Evolutionary conservation across 2,329 filamentous ascomycete species (phyloP).

Genomic region (Septoria linicola): DNA sequence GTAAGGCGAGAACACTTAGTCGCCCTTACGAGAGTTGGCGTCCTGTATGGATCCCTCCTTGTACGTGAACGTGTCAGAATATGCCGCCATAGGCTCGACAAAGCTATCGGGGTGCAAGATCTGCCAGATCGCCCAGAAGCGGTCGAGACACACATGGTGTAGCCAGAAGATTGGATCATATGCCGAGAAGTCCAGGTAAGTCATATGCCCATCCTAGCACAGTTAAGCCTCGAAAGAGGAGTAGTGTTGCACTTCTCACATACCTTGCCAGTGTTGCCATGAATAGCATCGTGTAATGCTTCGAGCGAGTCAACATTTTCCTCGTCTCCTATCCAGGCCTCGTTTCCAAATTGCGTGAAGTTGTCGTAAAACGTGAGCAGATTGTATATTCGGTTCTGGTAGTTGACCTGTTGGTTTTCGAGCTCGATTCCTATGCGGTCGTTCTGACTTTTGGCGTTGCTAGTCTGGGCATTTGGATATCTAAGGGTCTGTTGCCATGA

Average conservation of each 20-base stretch:
- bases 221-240: too few relatives aligned
- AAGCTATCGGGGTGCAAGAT: slow-evolving; percentile 66
- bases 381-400: slow-evolving; percentile 63
- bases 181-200: slow-evolving; percentile 66
- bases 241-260: too few relatives aligned
- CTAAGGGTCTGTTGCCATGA: slow-evolving; percentile 61
- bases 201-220: slow-evolving; percentile 61
- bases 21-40: slow-evolving; percentile 30
- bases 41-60: slow-evolving; percentile 49
- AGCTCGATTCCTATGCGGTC: slow-evolving; percentile 53
- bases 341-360: slow-evolving; percentile 68
- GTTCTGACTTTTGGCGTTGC: slow-evolving; percentile 58
- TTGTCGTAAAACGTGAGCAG: slow-evolving; percentile 67
- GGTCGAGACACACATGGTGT: slow-evolving; percentile 73
- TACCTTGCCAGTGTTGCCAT: slow-evolving; percentile 53
- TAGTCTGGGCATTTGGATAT: slow-evolving; percentile 48
- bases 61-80: slow-evolving; percentile 62
- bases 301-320: slow-evolving; percentile 59
- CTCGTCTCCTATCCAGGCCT: slow-evolving; percentile 55
- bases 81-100: slow-evolving; percentile 55
- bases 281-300: slow-evolving; percentile 49
- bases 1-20: not conserved
- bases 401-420: slow-evolving; percentile 53
- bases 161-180: slow-evolving; percentile 81
- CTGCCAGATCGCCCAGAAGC: slow-evolving; percentile 76